Evolutionary conservation across 805 yeast genomes (phyloP), one percentile per base, ranked within the genome.

Genomic region (Lachancea thermotolerans): DNA sequence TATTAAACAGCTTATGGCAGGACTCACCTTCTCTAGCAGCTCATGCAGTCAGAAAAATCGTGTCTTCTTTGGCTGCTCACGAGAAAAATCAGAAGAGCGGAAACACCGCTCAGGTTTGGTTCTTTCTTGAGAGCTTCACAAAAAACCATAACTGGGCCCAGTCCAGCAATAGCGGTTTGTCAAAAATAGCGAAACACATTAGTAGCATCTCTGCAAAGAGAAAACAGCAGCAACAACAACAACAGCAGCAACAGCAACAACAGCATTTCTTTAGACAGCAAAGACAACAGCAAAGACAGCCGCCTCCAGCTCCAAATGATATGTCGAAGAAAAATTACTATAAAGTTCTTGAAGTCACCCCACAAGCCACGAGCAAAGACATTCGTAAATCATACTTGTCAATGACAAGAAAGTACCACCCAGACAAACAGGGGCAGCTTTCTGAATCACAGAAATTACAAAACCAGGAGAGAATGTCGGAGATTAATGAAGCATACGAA

Each of bases 401-500:
- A 7, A 76, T 82, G 57, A 83, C 93, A 31, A 82, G 83, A 57
- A 80, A 80, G 58, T 87, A 75, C 62, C 99, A 91, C 60, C 99
- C 99, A 0, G 99, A 91, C 65, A 93, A 91, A 62, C 82, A 85
- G 59, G 80, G 79, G 56, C 81, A 79, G 31, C 44, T 58, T n/a
- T 51, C 62, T 12, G 86, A 82, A 33, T 61, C 83, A 48, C 71
- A 81, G 8, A 73, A 77, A 27, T 86, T 81, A 29, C 76, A 83
- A 47, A 82, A 84, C 32, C 95, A 88, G 64, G 70, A 70, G 41
- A 86, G 85, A 56, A 93, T 91, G 90, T 88, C 95, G 39, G 90
- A 83, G 45, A 85, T 91, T 51, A 93, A 91, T 64, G 87, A 85
- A 59, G 98, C 98, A 0, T 89, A 93, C 64, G 97, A 89, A 60